A percentile compares a stretch with the other conserved stretches of the same genome.
Evolutionary conservation across 1,284 basidiomycete genomes (phyloP).

Genomic region (Peniophora sp.): DNA sequence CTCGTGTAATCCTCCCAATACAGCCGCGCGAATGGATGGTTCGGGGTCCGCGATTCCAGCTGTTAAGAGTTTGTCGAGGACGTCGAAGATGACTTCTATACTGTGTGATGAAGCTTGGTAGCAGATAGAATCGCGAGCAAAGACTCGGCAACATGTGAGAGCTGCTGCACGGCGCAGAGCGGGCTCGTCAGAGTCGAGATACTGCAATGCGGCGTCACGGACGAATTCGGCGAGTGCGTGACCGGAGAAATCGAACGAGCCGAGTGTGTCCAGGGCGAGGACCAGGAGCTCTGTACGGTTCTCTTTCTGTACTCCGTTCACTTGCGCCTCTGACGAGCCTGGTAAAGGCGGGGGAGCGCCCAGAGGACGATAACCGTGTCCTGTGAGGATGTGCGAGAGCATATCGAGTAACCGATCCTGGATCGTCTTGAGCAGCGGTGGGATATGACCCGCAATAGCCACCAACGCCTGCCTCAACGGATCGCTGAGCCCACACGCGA

Average conservation of each 20-base stretch:
- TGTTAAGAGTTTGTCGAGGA: conserved; percentile 93
- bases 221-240: conserved; percentile 97
- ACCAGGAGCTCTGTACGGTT: conserved; percentile 75
- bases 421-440: conserved; percentile 85
- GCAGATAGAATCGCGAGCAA: conserved; percentile 94
- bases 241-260: conserved; percentile 92
- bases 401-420: conserved; percentile 90
- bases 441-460: conserved; percentile 84
- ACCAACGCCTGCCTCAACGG: conserved; percentile 82
- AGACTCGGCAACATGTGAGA: conserved; percentile 85
- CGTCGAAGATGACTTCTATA: conserved; percentile 96
- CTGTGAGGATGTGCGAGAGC: conserved; percentile 73
- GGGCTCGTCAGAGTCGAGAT: conserved; percentile 87
- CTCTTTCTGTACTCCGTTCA: conserved; percentile 34
- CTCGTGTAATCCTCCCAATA: conserved; percentile 84
- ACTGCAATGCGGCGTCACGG: conserved; percentile 86
- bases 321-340: conserved; percentile 6
- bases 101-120: conserved; percentile 95
- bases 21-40: conserved; percentile 78
- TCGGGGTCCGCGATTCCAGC: conserved; percentile 98
- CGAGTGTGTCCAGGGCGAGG: conserved; percentile 83
- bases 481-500: conserved; percentile 90
- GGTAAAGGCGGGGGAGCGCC: conserved; percentile 64
- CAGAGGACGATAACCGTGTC: conserved; percentile 79
- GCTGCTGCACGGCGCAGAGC: conserved; percentile 91